phyloP scores from a whole-genome alignment of 2,329 filamentous ascomycete species.

The Scytalidium sp. region DNA sequence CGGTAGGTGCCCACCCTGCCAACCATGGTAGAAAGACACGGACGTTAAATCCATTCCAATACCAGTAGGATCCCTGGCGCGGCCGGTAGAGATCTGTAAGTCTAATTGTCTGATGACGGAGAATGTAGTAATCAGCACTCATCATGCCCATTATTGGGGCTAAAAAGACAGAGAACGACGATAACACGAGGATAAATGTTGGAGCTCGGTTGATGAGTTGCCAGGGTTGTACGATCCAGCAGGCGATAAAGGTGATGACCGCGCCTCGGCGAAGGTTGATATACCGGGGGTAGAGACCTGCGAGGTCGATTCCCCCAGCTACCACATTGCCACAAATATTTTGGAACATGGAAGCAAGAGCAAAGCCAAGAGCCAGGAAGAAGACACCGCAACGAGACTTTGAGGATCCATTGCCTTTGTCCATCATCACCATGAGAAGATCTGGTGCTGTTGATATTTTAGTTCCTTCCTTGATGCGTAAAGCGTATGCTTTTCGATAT shows the following conservation, averaged over 20 bases:
- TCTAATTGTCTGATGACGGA: conserved; percentile 38
- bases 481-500: conserved; percentile 24
- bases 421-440: conserved; percentile 11
- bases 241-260: conserved; percentile 39
- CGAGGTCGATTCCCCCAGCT: conserved; percentile 33
- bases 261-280: conserved; percentile 55
- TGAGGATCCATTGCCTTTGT: conserved; percentile 32
- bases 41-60: conserved; percentile 39
- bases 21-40: conserved; percentile 37
- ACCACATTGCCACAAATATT: conserved; percentile 31
- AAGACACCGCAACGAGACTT: conserved; percentile 9
- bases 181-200: conserved; percentile 44
- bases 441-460: conserved; percentile 4
- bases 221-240: conserved; percentile 41
- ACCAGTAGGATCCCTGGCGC: conserved; percentile 37
- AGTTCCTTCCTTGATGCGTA: conserved; percentile 35
- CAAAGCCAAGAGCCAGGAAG: conserved; percentile 9
- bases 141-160: conserved; percentile 50
- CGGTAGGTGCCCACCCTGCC: conserved; percentile 26
- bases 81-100: conserved; percentile 40
- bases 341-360: conserved; percentile 29
- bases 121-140: conserved; percentile 52
- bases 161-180: conserved; percentile 43
- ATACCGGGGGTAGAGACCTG: conserved; percentile 47
- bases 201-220: conserved; percentile 39